Evolutionary conservation across 108 stramenopile species (phyloP), one percentile per base, ranked within the genome.

Genomic region (Fragilariopsis cylindrus): DNA sequence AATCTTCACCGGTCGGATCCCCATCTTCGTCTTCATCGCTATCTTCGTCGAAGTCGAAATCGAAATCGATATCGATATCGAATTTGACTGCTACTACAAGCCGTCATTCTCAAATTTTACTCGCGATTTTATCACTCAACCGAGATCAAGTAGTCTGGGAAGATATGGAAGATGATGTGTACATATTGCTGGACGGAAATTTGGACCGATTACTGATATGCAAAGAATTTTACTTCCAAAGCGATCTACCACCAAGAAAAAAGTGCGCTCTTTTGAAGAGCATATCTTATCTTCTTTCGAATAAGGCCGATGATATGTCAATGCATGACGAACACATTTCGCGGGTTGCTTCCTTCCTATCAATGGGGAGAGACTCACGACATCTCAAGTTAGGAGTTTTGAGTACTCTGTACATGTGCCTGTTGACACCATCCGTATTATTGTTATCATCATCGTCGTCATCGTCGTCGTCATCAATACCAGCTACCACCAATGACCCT

Each of bases 81-180:
- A 45, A 40, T 1, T 44, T 15, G 42, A 65, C 63, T 15, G 42
- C 16, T 65, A 43, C 39, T 44, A 8, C 52, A n/a, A 53, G 52
- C 12, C 12, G 12, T 53, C 52, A 12, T n/a, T 41, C 63, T 11
- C 63, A 65, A 11, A 65, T 40, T 65, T n/a, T 48, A 48, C 49
- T 19, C 49, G 67, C 67, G 18, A 39, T 68, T 4, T 18, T 68
- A 7, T 68, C 67, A 15, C 48, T 19, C 16, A 50, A 68, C 7
- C 70, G 70, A 41, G 57, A 76, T n/a, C 8, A 41, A 3, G 13
- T 50, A 2, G 46, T 56, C 1, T 74, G 70, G 74, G 74, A 74
- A 48, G 70, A 71, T 5, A 8, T 74, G 2, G 69, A 70, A 48
- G 73, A 71, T 55, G 79, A 73, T n/a, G 9, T 80, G 43, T 74